Conservation (phyloP, 352 stramenopile genomes). For the Globisporangium carolinianum region DNA sequence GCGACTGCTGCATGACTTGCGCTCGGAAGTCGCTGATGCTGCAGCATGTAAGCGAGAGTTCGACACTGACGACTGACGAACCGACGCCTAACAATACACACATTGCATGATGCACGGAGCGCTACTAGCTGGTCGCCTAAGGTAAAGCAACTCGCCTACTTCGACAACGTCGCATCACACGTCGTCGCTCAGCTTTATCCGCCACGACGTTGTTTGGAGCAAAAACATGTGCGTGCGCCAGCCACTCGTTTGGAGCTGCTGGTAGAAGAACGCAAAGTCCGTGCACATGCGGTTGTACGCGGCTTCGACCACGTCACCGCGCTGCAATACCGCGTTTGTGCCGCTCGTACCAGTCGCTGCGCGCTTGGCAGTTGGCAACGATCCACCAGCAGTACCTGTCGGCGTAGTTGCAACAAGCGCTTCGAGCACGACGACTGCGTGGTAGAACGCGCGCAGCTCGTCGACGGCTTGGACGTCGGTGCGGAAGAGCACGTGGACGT, state of each 20-base stretch:
- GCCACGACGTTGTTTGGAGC: conserved; percentile 56
- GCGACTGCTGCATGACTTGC: no score
- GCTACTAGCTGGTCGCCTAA: no score
- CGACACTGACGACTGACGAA: no score
- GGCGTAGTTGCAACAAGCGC: conserved; percentile 13
- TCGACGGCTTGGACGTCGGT: conserved; percentile 40
- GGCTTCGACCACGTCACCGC: conserved; percentile 27
- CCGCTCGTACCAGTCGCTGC: conserved; percentile 11
- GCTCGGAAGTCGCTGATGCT: neutral
- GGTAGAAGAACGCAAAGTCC: conserved; percentile 60
- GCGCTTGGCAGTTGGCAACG: conserved; percentile 7
- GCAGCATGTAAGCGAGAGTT: neutral
- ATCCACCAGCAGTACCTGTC: neutral
- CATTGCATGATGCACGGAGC: no score
- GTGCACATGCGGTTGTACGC: conserved; percentile 39
- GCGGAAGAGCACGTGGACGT: conserved; percentile 50
- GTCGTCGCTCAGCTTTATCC: conserved; percentile 49
- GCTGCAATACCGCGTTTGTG: neutral
- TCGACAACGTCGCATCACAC: conserved; percentile 10
- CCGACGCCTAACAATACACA: no score
- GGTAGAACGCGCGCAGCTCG: conserved; percentile 69
- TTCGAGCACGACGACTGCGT: conserved; percentile 52
- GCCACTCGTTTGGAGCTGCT: conserved; percentile 49
- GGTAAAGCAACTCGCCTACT: no score
- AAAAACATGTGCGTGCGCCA: conserved; percentile 74